Percentiles rank a stretch among this genome's conserved stretches.
Evolutionary conservation across 371 early-diverging fungal genomes (phyloP).

Genomic region (Mucor circinelloides): DNA sequence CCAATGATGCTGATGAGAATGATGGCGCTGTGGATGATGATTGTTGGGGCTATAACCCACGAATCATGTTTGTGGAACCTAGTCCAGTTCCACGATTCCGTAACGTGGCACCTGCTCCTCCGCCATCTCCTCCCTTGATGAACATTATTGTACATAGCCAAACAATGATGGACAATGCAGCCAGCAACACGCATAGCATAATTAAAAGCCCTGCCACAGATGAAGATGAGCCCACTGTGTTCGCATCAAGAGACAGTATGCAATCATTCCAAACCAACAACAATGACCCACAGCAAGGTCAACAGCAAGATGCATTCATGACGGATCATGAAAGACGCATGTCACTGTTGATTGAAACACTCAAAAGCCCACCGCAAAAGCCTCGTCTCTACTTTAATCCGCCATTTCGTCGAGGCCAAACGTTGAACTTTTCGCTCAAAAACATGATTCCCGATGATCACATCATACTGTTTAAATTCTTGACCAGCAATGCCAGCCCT

Average conservation of each 20-base stretch:
- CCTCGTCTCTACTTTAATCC: slow-evolving; percentile 23
- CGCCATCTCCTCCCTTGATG: slow-evolving; percentile 46
- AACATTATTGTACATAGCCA: slow-evolving; percentile 22
- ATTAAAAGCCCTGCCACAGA: slow-evolving; percentile 20
- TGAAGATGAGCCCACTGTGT: slow-evolving; percentile 17
- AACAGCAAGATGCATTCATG: neutral
- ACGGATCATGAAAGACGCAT: slow-evolving; percentile 17
- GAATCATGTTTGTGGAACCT: slow-evolving; percentile 49
- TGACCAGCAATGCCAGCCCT: slow-evolving; percentile 33
- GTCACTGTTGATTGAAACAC: slow-evolving; percentile 2
- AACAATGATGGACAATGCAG: slow-evolving; percentile 6
- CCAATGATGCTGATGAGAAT: neutral
- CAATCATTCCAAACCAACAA: neutral
- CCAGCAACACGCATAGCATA: slow-evolving; percentile 3
- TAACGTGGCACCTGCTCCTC: slow-evolving; percentile 47
- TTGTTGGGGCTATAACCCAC: slow-evolving; percentile 15
- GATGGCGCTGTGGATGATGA: slow-evolving; percentile 9
- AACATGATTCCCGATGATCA: slow-evolving; percentile 49
- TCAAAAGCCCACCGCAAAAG: neutral
- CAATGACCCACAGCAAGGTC: neutral
- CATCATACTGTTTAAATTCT: slow-evolving; percentile 46
- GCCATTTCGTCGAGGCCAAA: slow-evolving; percentile 43
- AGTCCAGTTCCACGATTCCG: slow-evolving; percentile 54
- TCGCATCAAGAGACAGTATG: neutral
- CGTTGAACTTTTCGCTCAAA: slow-evolving; percentile 33